Evolutionary conservation across 345 rosid species (phyloP), one percentile per base, ranked within the genome.

Genomic region (Brassica napus): DNA sequence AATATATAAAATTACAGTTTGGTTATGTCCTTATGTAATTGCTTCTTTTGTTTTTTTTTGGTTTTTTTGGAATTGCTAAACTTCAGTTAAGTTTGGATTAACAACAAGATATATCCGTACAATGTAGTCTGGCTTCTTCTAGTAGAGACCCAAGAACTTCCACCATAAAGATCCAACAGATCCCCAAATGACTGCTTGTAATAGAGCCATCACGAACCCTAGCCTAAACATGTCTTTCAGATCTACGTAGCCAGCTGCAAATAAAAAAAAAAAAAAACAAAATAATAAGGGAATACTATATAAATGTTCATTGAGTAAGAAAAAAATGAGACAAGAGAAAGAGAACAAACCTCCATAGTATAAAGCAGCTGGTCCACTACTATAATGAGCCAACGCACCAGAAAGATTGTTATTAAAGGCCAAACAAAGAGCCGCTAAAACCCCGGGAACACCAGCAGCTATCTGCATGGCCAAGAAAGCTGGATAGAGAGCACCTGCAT

Each of bases 291-390:
- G 47, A 71, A 71, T 11, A 4, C 16, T 47, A 47, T 9, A 68
- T 83, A 39, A 21, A 9, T 31, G 8, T 35, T 60, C 5, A 68
- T n/a, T 32, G 30, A 58, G n/a, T 10, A 55, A 8, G 55, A 5
- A 54, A 8, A 37, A 2, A 4, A 44, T 60, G 6, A 59, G 32
- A 60, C 16, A 35, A 49, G 57, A 67, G 47, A 34, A 34, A 0
- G 26, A 52, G 69, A 34, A 3, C 55, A n/a, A 3, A 94, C 98
- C 97, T 88, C 98, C 99, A 57, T 83, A 93, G 81, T 90, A 95
- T 8, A 95, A 89, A 77, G 98, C 98, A 65, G 99, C 97, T 87
- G 92, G 97, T 60, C 98, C 99, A 67, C 99, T 85, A 82, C 97
- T 93, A 73, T 91, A 93, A 84, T 95, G 99, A 6, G 99, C 91